Percentiles rank a stretch among this genome's conserved stretches.
Evolutionary conservation across 805 yeast species (phyloP).

Genomic region (Metschnikowia sp.): DNA sequence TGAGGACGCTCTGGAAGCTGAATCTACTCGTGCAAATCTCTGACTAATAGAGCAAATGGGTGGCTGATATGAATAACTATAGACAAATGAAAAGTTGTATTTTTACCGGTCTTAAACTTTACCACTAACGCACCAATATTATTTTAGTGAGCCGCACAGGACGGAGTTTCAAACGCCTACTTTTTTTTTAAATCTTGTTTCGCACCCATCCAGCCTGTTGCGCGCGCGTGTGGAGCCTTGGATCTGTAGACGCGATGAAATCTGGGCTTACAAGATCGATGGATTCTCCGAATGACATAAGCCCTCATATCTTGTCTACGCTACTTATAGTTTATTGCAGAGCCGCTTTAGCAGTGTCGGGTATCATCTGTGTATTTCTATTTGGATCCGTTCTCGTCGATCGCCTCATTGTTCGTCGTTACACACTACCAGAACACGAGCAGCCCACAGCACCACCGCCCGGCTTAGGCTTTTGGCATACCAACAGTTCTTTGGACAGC

Average conservation of each 20-base stretch:
- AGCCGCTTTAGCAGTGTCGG: not conserved
- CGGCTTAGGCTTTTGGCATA: not conserved
- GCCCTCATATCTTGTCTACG: not conserved
- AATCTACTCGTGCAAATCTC: no score
- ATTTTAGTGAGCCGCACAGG: no score
- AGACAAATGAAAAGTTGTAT: no score
- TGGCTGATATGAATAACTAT: no score
- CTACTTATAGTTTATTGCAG: not conserved
- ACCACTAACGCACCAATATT: no score
- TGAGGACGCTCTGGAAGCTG: not conserved
- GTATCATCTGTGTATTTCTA: not conserved
- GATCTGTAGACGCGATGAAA: no score
- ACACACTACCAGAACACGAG: conserved; percentile 9
- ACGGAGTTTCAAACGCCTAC: no score
- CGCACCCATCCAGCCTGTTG: conserved; percentile 3
- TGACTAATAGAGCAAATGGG: no score
- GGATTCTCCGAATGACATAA: conserved; percentile 2
- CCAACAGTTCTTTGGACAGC: conserved; percentile 1
- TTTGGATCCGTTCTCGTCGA: conserved; percentile 2
- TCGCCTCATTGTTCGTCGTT: conserved; percentile 5
- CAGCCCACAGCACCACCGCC: not conserved
- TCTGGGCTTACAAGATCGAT: conserved; percentile 1
- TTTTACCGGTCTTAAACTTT: rapidly evolving
- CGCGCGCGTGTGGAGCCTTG: not conserved
- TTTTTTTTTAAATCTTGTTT: not conserved